Percentiles rank a stretch among this genome's conserved stretches.
These are phyloP conservation scores for Paraphoma chrysanthemicola DNA, from an alignment of 2,329 filamentous ascomycete species.

Conservation along the genomic window DNA sequence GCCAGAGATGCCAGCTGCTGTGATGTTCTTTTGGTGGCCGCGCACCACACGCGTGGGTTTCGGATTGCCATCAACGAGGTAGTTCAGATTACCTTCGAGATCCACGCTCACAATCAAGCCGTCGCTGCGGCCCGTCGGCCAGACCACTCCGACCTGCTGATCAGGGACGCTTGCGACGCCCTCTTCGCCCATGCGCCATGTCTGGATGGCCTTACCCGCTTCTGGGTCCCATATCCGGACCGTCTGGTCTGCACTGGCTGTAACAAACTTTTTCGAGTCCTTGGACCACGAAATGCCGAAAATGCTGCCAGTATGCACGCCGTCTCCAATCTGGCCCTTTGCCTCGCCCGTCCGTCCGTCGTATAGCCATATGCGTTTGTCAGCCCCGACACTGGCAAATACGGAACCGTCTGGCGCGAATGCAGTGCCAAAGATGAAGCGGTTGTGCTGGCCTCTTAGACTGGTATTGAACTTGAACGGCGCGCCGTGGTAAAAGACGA, in stretches of 20 bases:
- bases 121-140: slow-evolving; percentile 82
- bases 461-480: slow-evolving; percentile 97
- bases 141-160: slow-evolving; percentile 94
- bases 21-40: slow-evolving; percentile 92
- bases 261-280: slow-evolving; percentile 86
- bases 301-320: slow-evolving; percentile 90
- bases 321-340: slow-evolving; percentile 77
- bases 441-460: slow-evolving; percentile 77
- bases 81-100: slow-evolving; percentile 87
- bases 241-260: slow-evolving; percentile 91
- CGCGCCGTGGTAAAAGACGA: slow-evolving; percentile 92
- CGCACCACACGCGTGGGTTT: slow-evolving; percentile 76
- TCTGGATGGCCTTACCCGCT: slow-evolving; percentile 76
- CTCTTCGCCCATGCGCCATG: slow-evolving; percentile 83
- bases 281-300: slow-evolving; percentile 90
- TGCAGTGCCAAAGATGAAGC: slow-evolving; percentile 85
- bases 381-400: slow-evolving; percentile 89
- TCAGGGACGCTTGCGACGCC: slow-evolving; percentile 74
- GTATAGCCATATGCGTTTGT: slow-evolving; percentile 91
- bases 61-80: slow-evolving; percentile 75
- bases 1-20: slow-evolving; percentile 69
- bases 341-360: slow-evolving; percentile 94
- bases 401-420: slow-evolving; percentile 87
- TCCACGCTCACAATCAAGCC: slow-evolving; percentile 90
- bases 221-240: slow-evolving; percentile 94